Evolutionary conservation across 192 early-diverging fungal species (phyloP), one percentile per base, ranked within the genome.

Genomic region (Entrophospora sp.): DNA sequence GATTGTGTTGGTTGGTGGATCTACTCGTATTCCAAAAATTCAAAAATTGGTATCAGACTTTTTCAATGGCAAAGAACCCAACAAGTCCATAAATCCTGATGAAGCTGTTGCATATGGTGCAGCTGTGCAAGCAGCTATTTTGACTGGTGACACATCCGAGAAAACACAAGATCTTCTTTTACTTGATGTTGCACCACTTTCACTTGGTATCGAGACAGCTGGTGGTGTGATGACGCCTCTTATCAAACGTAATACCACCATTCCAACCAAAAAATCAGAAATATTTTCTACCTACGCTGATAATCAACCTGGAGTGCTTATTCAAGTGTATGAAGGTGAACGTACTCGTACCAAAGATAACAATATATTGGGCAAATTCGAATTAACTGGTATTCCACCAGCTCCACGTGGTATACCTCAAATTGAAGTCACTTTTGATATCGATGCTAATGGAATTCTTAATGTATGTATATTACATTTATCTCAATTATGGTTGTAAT

Each of bases 41-140:
- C 93, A 95, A 81, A 92, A 95, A 86, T 87, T 98, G n/a, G n/a
- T n/a, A n/a, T n/a, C n/a, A n/a, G n/a, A n/a, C n/a, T n/a, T n/a
- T n/a, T n/a, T n/a, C n/a, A n/a, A n/a, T n/a, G n/a, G n/a, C n/a
- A n/a, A n/a, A n/a, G n/a, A n/a, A n/a, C n/a, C n/a, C n/a, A n/a
- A 95, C 91, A 94, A 91, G 86, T 93, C 91, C 64, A 94, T 97
- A 81, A 96, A 98, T 88, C 96, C 94, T 69, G 94, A 98, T 80
- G 94, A 98, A 80, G 94, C 94, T 61, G 96, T 96, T 69, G 96
- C 96, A 68, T 96, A 94, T 75, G 96, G 96, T 82, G 96, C 96
- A 56, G 93, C 94, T 72, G 94, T 96, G 75, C 96, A n/a, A n/a
- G n/a, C n/a, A n/a, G n/a, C n/a, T n/a, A n/a, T n/a, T n/a, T n/a